Evolutionary conservation across 805 yeast species (phyloP).

Genomic region (Starmera caribaea): DNA sequence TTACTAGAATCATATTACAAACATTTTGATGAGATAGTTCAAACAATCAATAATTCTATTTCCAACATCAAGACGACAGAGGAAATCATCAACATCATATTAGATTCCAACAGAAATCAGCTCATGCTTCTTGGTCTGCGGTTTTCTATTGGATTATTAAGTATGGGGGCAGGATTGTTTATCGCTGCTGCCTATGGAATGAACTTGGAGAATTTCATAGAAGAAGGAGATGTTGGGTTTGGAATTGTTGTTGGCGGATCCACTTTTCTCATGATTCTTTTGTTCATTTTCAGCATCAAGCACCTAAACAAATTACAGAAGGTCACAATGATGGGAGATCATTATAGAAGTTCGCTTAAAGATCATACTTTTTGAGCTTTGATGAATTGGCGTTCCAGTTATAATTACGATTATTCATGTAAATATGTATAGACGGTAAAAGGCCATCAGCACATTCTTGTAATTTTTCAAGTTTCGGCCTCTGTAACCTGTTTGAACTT

Average conservation of each 20-base stretch:
- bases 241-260: conserved; percentile 31
- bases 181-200: conserved; percentile 88
- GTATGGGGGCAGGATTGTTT: conserved; percentile 73
- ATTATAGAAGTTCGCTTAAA: conserved; percentile 2
- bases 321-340: conserved; percentile 56
- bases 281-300: conserved; percentile 46
- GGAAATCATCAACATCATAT: conserved; percentile 85
- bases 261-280: conserved; percentile 31
- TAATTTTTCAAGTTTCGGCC: too few relatives aligned
- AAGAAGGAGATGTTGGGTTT: conserved; percentile 70
- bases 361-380: neutral
- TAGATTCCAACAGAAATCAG: conserved; percentile 91
- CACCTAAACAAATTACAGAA: conserved; percentile 59
- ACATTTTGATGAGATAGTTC: conserved; percentile 91
- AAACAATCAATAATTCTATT: conserved; percentile 66
- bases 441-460: too few relatives aligned
- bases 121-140: conserved; percentile 80
- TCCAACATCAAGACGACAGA: conserved; percentile 89
- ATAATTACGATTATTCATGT: too few relatives aligned
- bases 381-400: too few relatives aligned
- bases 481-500: too few relatives aligned
- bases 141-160: conserved; percentile 74
- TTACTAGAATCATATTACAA: conserved; percentile 83
- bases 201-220: conserved; percentile 90
- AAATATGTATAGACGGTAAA: too few relatives aligned